phyloP scores from a whole-genome alignment of 768 basidiomycete genomes.

The Panaeolus papilionaceus region DNA sequence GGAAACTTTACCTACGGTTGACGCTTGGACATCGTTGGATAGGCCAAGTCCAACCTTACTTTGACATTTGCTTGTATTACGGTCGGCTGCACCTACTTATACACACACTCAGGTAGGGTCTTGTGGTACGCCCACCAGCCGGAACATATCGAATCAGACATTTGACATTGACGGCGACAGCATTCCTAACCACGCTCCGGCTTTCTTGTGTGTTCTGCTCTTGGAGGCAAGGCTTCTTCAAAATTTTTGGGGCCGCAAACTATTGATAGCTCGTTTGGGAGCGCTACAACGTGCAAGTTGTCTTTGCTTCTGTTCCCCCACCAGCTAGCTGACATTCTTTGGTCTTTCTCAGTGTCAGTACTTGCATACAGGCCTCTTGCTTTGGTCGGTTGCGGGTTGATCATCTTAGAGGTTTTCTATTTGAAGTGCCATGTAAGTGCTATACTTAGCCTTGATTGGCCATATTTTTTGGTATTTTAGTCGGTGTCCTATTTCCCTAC shows the following conservation, averaged over 20 bases:
- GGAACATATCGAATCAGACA: slow-evolving; percentile 5
- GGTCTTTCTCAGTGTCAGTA: neutral
- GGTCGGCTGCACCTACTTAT: neutral
- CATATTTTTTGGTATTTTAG: neutral
- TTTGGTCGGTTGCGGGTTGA: neutral
- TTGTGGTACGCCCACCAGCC: neutral
- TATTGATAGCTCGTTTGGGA: slow-evolving; percentile 5
- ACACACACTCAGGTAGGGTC: neutral
- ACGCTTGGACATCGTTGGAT: neutral
- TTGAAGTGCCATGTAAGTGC: slow-evolving; percentile 7
- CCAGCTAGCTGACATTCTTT: slow-evolving; percentile 1
- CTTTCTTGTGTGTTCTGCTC: neutral
- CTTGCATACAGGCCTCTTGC: neutral
- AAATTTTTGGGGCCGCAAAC: slow-evolving; percentile 8
- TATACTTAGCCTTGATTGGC: neutral
- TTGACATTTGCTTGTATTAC: slow-evolving; percentile 1
- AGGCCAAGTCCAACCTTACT: neutral
- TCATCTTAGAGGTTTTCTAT: neutral
- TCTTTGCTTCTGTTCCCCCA: neutral
- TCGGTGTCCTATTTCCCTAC: neutral
- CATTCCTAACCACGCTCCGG: neutral
- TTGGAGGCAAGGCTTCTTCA: neutral
- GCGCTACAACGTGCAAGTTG: slow-evolving; percentile 3
- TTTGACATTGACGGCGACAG: neutral
- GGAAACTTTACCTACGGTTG: neutral